Percentiles rank a stretch among this genome's conserved stretches.
Evolutionary conservation across 768 basidiomycete genomes (phyloP).

Genomic region (Tulasnella sp.): DNA sequence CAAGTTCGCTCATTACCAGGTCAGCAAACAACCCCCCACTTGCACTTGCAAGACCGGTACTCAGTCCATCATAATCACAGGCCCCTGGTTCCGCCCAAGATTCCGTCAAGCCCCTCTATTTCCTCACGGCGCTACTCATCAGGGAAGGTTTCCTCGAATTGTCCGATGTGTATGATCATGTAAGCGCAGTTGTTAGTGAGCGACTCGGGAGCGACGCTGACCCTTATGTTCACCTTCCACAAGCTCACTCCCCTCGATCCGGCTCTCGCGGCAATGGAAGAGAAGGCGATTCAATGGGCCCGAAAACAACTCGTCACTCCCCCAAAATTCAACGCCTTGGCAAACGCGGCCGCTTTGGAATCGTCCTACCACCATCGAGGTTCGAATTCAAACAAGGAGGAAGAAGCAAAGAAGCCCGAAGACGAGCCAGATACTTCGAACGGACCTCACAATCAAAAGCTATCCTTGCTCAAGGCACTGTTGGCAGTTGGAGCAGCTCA

Average conservation of each 20-base stretch:
- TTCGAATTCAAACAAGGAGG: constrained; percentile 24
- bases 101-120: constrained; percentile 67
- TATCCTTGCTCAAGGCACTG: constrained; percentile 71
- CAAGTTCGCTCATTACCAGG: constrained; percentile 91
- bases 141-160: constrained; percentile 83
- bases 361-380: constrained; percentile 43
- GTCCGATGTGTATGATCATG: constrained; percentile 91
- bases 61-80: constrained; percentile 29
- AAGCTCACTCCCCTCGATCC: constrained; percentile 74
- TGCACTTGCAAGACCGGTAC: background rate
- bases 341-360: constrained; percentile 77
- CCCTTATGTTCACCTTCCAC: constrained; percentile 23
- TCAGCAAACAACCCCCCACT: constrained; percentile 41
- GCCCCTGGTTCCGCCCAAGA: constrained; percentile 56
- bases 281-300: constrained; percentile 61
- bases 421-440: constrained; percentile 32
- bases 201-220: background rate
- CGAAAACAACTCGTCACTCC: constrained; percentile 55
- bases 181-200: constrained; percentile 38
- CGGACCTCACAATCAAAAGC: constrained; percentile 64
- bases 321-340: constrained; percentile 70
- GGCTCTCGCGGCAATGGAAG: constrained; percentile 64
- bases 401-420: constrained; percentile 28
- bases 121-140: constrained; percentile 81
- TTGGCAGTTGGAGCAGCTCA: constrained; percentile 80